These are phyloP conservation scores for Letharia lupina DNA, from an alignment of 495 filamentous ascomycete species.

Conservation along the genomic window DNA sequence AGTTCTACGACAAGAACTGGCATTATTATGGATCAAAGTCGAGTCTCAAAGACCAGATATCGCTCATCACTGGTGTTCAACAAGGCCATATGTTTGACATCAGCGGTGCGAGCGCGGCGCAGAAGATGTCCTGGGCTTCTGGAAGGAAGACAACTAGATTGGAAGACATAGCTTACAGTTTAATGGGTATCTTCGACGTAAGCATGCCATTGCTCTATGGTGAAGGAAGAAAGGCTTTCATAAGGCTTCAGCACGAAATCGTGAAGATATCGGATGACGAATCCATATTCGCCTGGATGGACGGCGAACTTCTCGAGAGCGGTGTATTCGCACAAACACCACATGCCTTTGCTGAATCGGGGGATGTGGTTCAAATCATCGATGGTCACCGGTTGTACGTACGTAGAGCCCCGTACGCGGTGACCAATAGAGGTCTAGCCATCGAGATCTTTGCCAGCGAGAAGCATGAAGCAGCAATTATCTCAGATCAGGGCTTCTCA, in stretches of 20 bases:
- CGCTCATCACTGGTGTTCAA: conserved; percentile 23
- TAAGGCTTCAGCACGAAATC: conserved; percentile 26
- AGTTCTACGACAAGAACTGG: conserved; percentile 26
- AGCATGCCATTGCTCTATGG: conserved; percentile 30
- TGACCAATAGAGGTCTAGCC: conserved; percentile 1
- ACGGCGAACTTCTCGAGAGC: background rate
- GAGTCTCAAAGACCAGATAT: conserved; percentile 18
- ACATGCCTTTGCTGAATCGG: background rate
- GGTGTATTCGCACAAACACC: background rate
- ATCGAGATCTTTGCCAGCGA: background rate
- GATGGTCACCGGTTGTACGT: background rate
- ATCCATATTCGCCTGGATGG: conserved; percentile 24
- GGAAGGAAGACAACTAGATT: conserved; percentile 20
- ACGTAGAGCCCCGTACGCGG: background rate
- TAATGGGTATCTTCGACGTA: conserved; percentile 28
- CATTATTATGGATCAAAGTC: conserved; percentile 23
- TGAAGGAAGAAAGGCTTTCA: conserved; percentile 26
- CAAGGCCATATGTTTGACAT: background rate
- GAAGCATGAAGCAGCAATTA: too few species aligned
- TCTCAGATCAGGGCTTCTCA: background rate
- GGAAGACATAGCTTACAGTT: conserved; percentile 29
- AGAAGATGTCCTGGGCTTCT: conserved; percentile 28
- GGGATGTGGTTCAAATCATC: background rate
- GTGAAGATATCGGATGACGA: conserved; percentile 23
- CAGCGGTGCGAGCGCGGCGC: conserved; percentile 14